Percentiles rank a stretch among this genome's conserved stretches.
Conservation (phyloP, 306 rosid genomes). For the Luffa aegyptiaca region DNA sequence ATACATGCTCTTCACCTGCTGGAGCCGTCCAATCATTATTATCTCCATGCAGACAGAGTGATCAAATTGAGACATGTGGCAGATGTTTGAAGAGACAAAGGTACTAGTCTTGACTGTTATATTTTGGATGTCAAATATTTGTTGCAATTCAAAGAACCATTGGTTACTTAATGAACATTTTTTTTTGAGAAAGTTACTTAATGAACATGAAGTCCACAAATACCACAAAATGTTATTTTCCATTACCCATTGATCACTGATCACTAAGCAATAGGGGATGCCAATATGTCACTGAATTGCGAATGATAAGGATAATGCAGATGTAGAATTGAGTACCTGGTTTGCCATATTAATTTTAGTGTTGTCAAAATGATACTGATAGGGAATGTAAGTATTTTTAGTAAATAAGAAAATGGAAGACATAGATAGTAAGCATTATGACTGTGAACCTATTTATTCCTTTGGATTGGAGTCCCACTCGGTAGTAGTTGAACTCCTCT, state of each 20-base stretch:
- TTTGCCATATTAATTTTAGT: background rate
- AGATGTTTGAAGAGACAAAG: constrained; percentile 40
- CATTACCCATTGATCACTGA: background rate
- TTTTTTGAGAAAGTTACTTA: background rate
- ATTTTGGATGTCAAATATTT: background rate
- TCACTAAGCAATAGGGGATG: background rate
- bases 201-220: background rate
- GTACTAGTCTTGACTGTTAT: constrained; percentile 21
- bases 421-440: background rate
- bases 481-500: background rate
- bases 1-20: constrained; percentile 20
- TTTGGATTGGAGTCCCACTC: background rate
- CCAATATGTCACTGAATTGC: background rate
- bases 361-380: background rate
- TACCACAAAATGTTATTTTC: background rate
- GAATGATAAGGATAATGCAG: background rate
- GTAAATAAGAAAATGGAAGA: background rate
- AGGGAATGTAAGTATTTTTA: background rate
- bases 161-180: background rate
- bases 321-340: background rate
- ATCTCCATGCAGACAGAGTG: constrained; percentile 10
- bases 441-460: background rate
- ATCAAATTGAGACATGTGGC: constrained; percentile 18
- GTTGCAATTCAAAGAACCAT: background rate
- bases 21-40: constrained; percentile 18